phyloP scores from a whole-genome alignment of 176 grass and related monocot species.

The Bromus sterilis region DNA sequence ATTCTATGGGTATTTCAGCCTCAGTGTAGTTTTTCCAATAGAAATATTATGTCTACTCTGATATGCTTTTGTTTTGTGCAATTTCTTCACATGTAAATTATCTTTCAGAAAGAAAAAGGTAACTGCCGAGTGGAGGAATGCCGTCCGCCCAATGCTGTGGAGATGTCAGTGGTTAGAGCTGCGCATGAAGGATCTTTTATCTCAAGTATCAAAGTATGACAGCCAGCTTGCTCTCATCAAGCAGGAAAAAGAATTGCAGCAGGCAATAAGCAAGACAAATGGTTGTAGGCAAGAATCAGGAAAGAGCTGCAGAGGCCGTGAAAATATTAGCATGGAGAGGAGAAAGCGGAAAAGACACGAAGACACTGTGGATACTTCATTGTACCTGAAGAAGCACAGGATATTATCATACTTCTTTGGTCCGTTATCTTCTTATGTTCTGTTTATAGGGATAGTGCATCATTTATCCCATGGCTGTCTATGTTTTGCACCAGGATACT shows the following conservation, averaged over 20 bases:
- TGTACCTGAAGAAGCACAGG: slow-evolving; percentile 61
- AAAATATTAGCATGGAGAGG: slow-evolving; percentile 71
- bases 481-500: not conserved
- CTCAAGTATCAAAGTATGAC: slow-evolving; percentile 79
- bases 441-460: slow-evolving; percentile 9
- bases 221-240: slow-evolving; percentile 59
- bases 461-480: slow-evolving; percentile 1
- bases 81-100: not conserved
- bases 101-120: slow-evolving; percentile 82
- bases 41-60: slow-evolving; percentile 7
- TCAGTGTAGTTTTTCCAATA: not conserved
- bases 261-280: slow-evolving; percentile 48
- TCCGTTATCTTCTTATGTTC: slow-evolving; percentile 20
- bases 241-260: slow-evolving; percentile 56
- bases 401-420: slow-evolving; percentile 86
- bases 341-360: slow-evolving; percentile 70
- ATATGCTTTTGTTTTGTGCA: slow-evolving; percentile 11
- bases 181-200: slow-evolving; percentile 63
- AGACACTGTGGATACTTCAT: slow-evolving; percentile 43
- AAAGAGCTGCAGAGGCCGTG: slow-evolving; percentile 24
- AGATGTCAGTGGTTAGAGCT: slow-evolving; percentile 84
- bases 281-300: slow-evolving; percentile 46
- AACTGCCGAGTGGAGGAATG: slow-evolving; percentile 67
- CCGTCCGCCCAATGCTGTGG: slow-evolving; percentile 62
- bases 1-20: slow-evolving; percentile 11